Conservation (phyloP, 495 filamentous ascomycete species). For the Pseudotulostoma volvatum region DNA sequence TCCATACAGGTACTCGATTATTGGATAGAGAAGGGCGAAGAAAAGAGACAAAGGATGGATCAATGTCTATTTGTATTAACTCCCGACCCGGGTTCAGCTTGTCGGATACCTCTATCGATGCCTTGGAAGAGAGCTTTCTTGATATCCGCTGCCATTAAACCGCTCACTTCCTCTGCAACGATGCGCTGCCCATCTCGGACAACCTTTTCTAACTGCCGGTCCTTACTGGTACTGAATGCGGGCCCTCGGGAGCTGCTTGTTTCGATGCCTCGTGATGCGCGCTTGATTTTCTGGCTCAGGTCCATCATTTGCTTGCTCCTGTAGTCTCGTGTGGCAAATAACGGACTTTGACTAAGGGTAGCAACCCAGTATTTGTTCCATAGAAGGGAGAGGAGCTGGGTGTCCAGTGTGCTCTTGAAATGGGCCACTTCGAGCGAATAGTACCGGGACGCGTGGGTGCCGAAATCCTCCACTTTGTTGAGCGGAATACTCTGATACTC, state of each 20-base stretch:
- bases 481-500: conserved; percentile 65
- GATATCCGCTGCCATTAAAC: conserved; percentile 63
- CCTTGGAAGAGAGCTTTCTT: conserved; percentile 75
- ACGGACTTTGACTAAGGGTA: conserved; percentile 86
- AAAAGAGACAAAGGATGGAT: too few relatives aligned
- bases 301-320: conserved; percentile 85
- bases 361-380: conserved; percentile 99
- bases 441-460: conserved; percentile 76
- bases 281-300: conserved; percentile 59
- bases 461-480: conserved; percentile 88
- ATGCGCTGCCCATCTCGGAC: conserved; percentile 67
- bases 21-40: too few relatives aligned
- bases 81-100: conserved; percentile 5
- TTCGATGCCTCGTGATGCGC: conserved; percentile 37
- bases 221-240: conserved; percentile 19
- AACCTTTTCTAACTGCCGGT: conserved; percentile 61
- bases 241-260: conserved; percentile 20
- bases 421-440: conserved; percentile 82
- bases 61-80: background rate
- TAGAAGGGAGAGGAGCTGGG: conserved; percentile 64
- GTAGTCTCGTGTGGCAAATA: conserved; percentile 87
- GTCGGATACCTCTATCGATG: conserved; percentile 26
- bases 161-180: conserved; percentile 70
- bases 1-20: too few relatives aligned
- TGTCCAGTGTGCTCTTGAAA: conserved; percentile 84